Percentiles rank a stretch among this genome's conserved stretches.
These are phyloP conservation scores for Ustilago bromivora DNA, from an alignment of 1,284 basidiomycete genomes.

Conservation along the genomic window DNA sequence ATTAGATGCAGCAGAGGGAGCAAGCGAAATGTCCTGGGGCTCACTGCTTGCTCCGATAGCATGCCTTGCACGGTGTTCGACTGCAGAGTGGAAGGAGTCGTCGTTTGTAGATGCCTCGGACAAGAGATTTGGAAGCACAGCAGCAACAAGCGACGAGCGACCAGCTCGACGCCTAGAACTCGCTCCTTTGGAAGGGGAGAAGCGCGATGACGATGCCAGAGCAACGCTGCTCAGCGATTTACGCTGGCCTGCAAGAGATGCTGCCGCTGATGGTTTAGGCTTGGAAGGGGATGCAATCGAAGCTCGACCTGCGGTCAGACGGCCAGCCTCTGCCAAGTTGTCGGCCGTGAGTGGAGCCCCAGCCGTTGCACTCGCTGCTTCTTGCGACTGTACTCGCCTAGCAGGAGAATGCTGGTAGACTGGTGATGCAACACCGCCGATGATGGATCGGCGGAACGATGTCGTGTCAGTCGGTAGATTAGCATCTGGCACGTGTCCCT, in stretches of 20 bases:
- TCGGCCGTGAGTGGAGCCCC: constrained; percentile 41
- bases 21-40: constrained; percentile 36
- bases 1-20: constrained; percentile 27
- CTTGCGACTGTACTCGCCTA: constrained; percentile 35
- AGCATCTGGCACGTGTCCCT: constrained; percentile 16
- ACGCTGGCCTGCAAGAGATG: constrained; percentile 31
- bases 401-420: constrained; percentile 57
- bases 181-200: constrained; percentile 25
- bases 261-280: constrained; percentile 11
- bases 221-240: constrained; percentile 39
- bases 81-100: constrained; percentile 48
- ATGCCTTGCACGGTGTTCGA: constrained; percentile 22
- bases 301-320: constrained; percentile 26
- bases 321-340: constrained; percentile 34
- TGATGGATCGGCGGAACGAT: constrained; percentile 61
- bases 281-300: constrained; percentile 38
- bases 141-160: constrained; percentile 52
- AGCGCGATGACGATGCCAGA: constrained; percentile 26
- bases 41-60: constrained; percentile 34
- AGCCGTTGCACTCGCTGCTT: constrained; percentile 11
- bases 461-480: constrained; percentile 26
- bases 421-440: constrained; percentile 56
- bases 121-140: constrained; percentile 39
- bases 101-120: constrained; percentile 33
- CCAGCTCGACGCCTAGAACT: constrained; percentile 43